These are phyloP conservation scores for Ogataea kodamae DNA, from an alignment of 805 yeast genomes.

Conservation along the genomic window DNA sequence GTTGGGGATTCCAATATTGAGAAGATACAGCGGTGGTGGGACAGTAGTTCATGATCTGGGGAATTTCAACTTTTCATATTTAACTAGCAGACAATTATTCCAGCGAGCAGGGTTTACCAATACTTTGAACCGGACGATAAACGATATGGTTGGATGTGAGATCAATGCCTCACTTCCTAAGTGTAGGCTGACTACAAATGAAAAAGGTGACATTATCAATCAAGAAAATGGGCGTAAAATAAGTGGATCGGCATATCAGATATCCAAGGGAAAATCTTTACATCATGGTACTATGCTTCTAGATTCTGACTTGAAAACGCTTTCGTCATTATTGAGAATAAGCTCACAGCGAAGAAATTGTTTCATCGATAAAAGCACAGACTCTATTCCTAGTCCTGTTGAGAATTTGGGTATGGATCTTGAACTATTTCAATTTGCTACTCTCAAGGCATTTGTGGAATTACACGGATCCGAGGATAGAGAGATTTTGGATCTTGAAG, in stretches of 20 bases:
- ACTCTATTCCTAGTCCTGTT: constrained; percentile 80
- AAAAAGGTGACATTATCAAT: constrained; percentile 76
- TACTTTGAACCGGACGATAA: constrained; percentile 21
- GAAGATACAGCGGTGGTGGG: constrained; percentile 93
- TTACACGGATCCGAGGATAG: constrained; percentile 13
- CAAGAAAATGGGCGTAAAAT: constrained; percentile 49
- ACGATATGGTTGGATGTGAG: constrained; percentile 13
- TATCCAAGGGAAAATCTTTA: constrained; percentile 75
- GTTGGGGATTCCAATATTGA: constrained; percentile 58
- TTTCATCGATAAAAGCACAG: constrained; percentile 42
- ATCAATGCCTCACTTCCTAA: constrained; percentile 15
- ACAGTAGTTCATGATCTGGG: constrained; percentile 93
- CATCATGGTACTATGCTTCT: constrained; percentile 97
- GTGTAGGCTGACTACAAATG: constrained; percentile 48
- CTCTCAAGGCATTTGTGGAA: constrained; percentile 39
- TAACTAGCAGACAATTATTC: constrained; percentile 60
- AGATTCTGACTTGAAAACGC: constrained; percentile 54
- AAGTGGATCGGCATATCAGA: constrained; percentile 90
- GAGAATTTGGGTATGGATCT: constrained; percentile 51
- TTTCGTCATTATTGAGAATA: constrained; percentile 54
- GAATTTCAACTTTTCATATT: constrained; percentile 80
- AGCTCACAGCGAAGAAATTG: constrained; percentile 14
- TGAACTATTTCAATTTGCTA: constrained; percentile 45
- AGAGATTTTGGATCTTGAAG: too few relatives aligned
- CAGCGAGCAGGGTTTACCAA: constrained; percentile 51